phyloP scores from a whole-genome alignment of 139 green algal species.

The Trebouxia sp. region DNA sequence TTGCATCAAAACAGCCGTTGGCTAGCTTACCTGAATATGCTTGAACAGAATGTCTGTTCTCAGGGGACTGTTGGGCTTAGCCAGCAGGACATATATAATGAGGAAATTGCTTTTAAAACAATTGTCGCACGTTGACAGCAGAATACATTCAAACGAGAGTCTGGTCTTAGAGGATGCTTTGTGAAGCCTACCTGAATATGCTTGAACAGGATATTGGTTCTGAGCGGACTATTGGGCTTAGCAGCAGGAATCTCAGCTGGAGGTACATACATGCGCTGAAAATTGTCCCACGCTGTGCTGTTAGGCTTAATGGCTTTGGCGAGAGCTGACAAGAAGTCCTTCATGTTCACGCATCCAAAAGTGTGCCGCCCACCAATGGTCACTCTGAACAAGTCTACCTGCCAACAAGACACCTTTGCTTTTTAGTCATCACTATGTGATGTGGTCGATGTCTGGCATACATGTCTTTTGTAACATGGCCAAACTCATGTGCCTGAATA shows the following conservation, averaged over 20 bases:
- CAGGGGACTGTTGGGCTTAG: too few relatives aligned
- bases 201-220: constrained; percentile 55
- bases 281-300: constrained; percentile 52
- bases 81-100: too few relatives aligned
- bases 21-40: constrained; percentile 66
- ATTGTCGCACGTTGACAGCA: too few relatives aligned
- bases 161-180: too few relatives aligned
- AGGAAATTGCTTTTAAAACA: too few relatives aligned
- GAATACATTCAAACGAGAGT: too few relatives aligned
- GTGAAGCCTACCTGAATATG: too few relatives aligned
- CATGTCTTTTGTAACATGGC: too few relatives aligned
- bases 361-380: constrained; percentile 54
- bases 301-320: constrained; percentile 48
- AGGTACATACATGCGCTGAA: constrained; percentile 56
- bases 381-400: constrained; percentile 52
- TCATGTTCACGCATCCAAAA: constrained; percentile 73
- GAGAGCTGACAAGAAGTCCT: constrained; percentile 63
- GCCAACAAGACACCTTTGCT: background rate
- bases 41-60: constrained; percentile 50
- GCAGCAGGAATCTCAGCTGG: constrained; percentile 23
- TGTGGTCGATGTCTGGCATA: too few relatives aligned
- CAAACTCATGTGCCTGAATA: too few relatives aligned
- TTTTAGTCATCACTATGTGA: too few relatives aligned
- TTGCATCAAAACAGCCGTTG: too few relatives aligned
- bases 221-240: background rate